A percentile compares a stretch with the other conserved stretches of the same genome.
phyloP scores from a whole-genome alignment of 495 filamentous ascomycete genomes.

The Bathelium albidoporum region DNA sequence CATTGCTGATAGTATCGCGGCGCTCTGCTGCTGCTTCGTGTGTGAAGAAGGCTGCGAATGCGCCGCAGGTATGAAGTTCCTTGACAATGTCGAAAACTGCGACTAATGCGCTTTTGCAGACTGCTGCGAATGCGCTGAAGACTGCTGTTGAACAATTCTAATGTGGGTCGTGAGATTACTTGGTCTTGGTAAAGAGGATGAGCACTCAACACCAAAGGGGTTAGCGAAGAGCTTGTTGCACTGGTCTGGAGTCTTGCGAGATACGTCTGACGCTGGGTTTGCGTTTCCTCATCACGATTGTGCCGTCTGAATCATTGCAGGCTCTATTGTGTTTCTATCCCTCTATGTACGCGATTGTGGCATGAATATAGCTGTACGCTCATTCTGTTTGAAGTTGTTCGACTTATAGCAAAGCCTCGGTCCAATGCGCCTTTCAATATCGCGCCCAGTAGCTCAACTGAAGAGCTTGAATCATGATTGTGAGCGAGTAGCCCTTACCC shows the following conservation, averaged over 20 bases:
- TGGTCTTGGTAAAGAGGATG: not conserved
- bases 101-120: conserved; percentile 5
- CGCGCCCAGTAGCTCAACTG: too few species aligned
- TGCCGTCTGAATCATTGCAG: not conserved
- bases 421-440: too few species aligned
- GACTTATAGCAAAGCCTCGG: too few species aligned
- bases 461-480: too few species aligned
- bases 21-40: conserved; percentile 68
- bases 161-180: not conserved
- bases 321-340: not conserved
- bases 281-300: not conserved
- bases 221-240: not conserved
- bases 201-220: not conserved
- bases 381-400: too few species aligned
- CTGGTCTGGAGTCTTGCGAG: not conserved
- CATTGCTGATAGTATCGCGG: conserved; percentile 40
- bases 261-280: not conserved
- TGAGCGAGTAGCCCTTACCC: too few species aligned
- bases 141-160: conserved; percentile 19
- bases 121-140: conserved; percentile 27
- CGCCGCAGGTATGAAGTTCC: conserved; percentile 39
- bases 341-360: not conserved
- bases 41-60: conserved; percentile 72
- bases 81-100: not conserved
- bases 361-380: too few species aligned